Evolutionary conservation across 2,329 filamentous ascomycete species (phyloP).

Genomic region (Epichloe gansuensis): DNA sequence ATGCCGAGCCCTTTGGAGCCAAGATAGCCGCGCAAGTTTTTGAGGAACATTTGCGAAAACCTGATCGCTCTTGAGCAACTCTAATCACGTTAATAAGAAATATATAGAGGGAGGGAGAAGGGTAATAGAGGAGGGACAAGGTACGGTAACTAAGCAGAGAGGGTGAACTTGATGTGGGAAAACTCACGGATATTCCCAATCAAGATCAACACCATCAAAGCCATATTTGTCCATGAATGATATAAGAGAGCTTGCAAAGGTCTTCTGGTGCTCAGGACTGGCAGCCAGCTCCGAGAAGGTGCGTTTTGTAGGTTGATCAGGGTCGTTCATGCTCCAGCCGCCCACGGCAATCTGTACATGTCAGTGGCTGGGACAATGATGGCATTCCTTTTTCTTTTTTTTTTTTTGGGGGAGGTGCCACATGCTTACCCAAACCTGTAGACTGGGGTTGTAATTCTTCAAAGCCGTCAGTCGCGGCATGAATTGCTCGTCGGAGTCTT

Average conservation of each 20-base stretch:
- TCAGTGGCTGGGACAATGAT: slow-evolving; percentile 9
- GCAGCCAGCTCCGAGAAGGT: neutral
- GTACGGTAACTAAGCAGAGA: too few relatives aligned
- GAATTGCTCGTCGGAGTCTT: neutral
- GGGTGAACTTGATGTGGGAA: too few relatives aligned
- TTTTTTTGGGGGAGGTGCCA: neutral
- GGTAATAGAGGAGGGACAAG: too few relatives aligned
- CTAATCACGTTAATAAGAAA: too few relatives aligned
- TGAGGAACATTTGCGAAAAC: slow-evolving; percentile 11
- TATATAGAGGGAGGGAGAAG: too few relatives aligned
- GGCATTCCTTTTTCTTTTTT: neutral
- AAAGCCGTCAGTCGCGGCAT: neutral
- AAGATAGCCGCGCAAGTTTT: slow-evolving; percentile 8
- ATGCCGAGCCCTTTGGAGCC: slow-evolving; percentile 4
- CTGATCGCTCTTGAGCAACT: slow-evolving; percentile 13
- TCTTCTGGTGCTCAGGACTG: slow-evolving; percentile 5
- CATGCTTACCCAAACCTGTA: neutral
- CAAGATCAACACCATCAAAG: neutral
- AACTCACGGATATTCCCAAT: slow-evolving; percentile 2
- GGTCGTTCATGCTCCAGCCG: slow-evolving; percentile 1
- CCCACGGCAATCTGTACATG: neutral
- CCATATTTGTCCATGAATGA: neutral
- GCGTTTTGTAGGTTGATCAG: slow-evolving; percentile 2
- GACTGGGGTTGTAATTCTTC: neutral
- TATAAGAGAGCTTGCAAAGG: neutral